Base-by-base conservation (phyloP, 169 alveolate species). In the Eimeria sp. region DNA sequence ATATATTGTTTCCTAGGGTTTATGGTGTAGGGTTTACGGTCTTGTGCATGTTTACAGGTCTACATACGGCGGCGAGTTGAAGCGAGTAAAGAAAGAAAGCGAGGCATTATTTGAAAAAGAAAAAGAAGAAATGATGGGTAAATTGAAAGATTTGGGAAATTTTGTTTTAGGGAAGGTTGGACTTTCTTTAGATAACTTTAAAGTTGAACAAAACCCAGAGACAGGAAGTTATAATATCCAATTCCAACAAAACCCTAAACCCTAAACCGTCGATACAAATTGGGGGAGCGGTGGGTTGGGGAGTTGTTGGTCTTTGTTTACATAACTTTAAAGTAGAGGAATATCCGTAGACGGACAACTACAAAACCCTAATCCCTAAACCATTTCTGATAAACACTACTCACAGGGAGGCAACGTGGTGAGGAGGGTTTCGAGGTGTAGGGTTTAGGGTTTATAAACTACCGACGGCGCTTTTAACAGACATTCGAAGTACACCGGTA, bases 161-260 rank as follows among this genome's bases (percentile, higher is more conserved):
- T 97, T 98, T 90, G 97, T 99, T 40, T 97, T 99, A 70, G 99
- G 99, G n/a, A 99, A 99, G 80, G 98, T 99, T 84, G 99, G 99
- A 4, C 97, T 99, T 20, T 98, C 99, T 22, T 97, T 98, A 30
- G 99, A 99, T 95, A 99, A 98, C 96, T 99, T 99, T 97, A 98
- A 99, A 95, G 99, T 99, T 61, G 98, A 99, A 75, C 98, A 98
- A 93, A 98, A 98, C 96, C 99, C 98, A 13, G 98, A 98, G 80
- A 98, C 98, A 49, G 99, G 99, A 4, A 98, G 99, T 61, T 99
- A 98, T 97, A 98, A 98, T 91, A 99, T 99, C 30, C 99, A 98
- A 57, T 99, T 98, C 97, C 98, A 98, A 94, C 99, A 98, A 94
- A 97, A 97, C 30, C 84, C 92, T 57, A 51, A 96, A 57, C 75